Percentiles rank a stretch among this genome's conserved stretches.
Conservation (phyloP, 1,284 basidiomycete genomes). For the Cutaneotrichosporon sp. region DNA sequence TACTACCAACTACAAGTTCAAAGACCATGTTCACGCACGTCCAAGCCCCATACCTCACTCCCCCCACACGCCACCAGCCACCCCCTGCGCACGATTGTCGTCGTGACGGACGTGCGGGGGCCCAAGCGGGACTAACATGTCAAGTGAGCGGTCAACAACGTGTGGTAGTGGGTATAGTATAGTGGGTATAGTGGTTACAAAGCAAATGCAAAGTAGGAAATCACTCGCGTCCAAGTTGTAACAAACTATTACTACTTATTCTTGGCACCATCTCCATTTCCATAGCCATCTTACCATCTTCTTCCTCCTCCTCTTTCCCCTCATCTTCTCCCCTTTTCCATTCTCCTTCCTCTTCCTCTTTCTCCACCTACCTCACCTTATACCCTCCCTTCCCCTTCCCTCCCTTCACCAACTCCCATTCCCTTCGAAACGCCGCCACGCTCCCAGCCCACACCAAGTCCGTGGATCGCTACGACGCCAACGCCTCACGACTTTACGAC, state of each 20-base stretch:
- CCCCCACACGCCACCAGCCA: conserved; percentile 1
- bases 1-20: neutral
- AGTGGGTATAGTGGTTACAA: neutral
- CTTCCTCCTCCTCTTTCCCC: neutral
- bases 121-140: neutral
- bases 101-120: neutral
- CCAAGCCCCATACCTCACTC: neutral
- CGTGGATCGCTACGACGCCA: neutral
- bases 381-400: conserved; percentile 16
- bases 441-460: neutral
- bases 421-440: neutral
- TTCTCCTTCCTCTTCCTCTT: neutral
- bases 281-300: neutral
- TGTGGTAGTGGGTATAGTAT: neutral
- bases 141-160: neutral
- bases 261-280: neutral
- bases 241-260: neutral
- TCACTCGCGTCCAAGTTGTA: conserved; percentile 1
- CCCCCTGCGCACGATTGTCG: neutral
- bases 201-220: neutral
- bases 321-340: neutral
- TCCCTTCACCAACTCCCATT: conserved; percentile 25
- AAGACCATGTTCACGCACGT: neutral
- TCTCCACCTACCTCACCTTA: conserved; percentile 12
- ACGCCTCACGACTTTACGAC: conserved; percentile 8